phyloP scores from a whole-genome alignment of 805 yeast genomes.

The Brettanomyces bruxellensis region DNA sequence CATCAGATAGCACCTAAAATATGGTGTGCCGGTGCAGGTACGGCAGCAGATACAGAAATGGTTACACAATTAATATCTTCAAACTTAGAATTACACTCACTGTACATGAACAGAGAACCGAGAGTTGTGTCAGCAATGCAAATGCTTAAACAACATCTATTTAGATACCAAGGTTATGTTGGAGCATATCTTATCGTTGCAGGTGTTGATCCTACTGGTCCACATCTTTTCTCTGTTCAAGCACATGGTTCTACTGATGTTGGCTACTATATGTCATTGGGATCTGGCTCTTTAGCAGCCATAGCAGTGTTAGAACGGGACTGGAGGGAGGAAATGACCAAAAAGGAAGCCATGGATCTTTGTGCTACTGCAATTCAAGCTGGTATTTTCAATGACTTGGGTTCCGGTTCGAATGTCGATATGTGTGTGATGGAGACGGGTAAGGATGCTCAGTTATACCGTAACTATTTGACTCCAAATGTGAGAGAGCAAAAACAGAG shows the following conservation, averaged over 20 bases:
- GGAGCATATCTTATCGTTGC: constrained; percentile 99
- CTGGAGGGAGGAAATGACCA: constrained; percentile 72
- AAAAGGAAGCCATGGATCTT: constrained; percentile 84
- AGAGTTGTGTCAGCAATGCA: constrained; percentile 91
- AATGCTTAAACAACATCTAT: constrained; percentile 87
- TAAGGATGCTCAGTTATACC: constrained; percentile 71
- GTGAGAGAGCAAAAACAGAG: constrained; percentile 73
- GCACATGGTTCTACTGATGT: constrained; percentile 98
- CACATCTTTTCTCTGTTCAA: constrained; percentile 85
- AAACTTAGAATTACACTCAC: constrained; percentile 81
- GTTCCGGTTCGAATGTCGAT: constrained; percentile 97
- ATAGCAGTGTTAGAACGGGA: constrained; percentile 92
- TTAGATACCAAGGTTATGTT: constrained; percentile 93
- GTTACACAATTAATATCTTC: constrained; percentile 91
- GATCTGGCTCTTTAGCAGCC: constrained; percentile 97
- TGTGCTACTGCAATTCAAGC: constrained; percentile 92
- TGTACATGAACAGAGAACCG: constrained; percentile 79
- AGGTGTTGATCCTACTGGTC: constrained; percentile 94
- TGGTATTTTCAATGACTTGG: constrained; percentile 98
- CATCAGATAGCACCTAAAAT: constrained; percentile 84
- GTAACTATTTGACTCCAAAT: constrained; percentile 90
- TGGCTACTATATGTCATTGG: constrained; percentile 86
- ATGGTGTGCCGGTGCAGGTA: constrained; percentile 99
- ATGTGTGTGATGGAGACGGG: constrained; percentile 94
- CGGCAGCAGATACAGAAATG: constrained; percentile 99